phyloP scores from a whole-genome alignment of 192 early-diverging fungal genomes.

The Backusella tuberculispora region DNA sequence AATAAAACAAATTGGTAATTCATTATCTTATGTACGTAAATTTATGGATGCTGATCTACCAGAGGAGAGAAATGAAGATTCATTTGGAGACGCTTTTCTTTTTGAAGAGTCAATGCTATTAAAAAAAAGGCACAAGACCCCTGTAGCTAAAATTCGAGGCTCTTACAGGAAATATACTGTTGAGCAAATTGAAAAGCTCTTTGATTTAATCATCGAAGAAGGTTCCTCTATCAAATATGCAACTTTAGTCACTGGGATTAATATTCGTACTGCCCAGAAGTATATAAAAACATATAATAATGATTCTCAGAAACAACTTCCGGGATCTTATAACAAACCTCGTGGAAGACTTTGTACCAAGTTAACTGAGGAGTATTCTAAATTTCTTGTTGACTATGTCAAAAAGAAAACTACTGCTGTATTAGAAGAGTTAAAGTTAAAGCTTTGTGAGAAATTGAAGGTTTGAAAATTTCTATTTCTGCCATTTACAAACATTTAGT shows the following conservation, averaged over 20 bases:
- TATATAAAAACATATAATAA: slow-evolving; percentile 30
- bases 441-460: not conserved
- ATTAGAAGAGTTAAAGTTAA: slow-evolving; percentile 7
- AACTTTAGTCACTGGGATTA: slow-evolving; percentile 28
- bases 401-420: slow-evolving; percentile 17
- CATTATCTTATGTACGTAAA: no score
- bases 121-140: no score
- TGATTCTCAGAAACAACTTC: slow-evolving; percentile 21
- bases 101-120: no score
- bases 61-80: no score
- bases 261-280: slow-evolving; percentile 23
- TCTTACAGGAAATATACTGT: slow-evolving; percentile 14
- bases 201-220: slow-evolving; percentile 28
- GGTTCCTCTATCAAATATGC: slow-evolving; percentile 14
- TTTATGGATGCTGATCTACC: no score
- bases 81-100: no score
- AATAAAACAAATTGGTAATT: no score
- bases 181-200: slow-evolving; percentile 23
- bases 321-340: slow-evolving; percentile 18
- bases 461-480: slow-evolving; percentile 9
- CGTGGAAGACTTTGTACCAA: slow-evolving; percentile 8
- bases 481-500: no score
- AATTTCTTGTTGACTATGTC: slow-evolving; percentile 26
- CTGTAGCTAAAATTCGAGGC: no score
- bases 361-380: slow-evolving; percentile 22